Base-by-base conservation (phyloP, 768 basidiomycete genomes). In the Boletellus ananiceps region DNA sequence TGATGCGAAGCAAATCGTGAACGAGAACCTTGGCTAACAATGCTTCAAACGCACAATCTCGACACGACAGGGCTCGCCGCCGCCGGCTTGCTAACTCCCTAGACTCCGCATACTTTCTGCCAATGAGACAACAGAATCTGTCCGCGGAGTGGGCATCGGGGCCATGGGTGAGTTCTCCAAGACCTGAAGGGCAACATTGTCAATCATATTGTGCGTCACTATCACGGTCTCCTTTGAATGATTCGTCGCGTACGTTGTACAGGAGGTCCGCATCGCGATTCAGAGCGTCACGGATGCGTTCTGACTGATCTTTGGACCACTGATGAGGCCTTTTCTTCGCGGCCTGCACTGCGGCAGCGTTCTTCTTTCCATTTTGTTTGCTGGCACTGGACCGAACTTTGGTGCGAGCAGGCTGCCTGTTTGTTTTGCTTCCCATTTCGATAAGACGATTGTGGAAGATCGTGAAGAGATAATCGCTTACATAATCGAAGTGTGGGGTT, bases 261-360 rank as follows among this genome's bases (percentile, higher is more conserved):
- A 69, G 25, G 21, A 55, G 33, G 39, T 51, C 51, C 5, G 57
- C 47, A 21, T 69, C 59, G 21, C 56, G 59, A 38, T 68, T 58
- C 21, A 70, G 50, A 37, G 29, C 55, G 25, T 67, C 61, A 34
- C 65, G 53, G 32, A 59, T 46, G 19, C 48, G 55, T 32, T 67
- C 61, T 51, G 61, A 56, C 9, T 42, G 56, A 33, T 61, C 59
- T 42, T 57, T 68, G 37, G 57, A 58, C 15, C 55, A 52, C 50
- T 49, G 49, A 36, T 57, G 53, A 18, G 46, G 40, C 29, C 14
- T 63, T 46, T 61, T 66, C 47, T 58, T 69, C 15, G 50, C 54
- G 2, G 52, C 49, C 8, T 52, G 52, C 11, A 55, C 64, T 1
- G 59, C 32, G 4, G 13, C 29, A 5, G 45, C 12, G 18, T 42